These are phyloP conservation scores for Aspergillus sp. DNA, from an alignment of 2,329 filamentous ascomycete species.

Conservation along the genomic window DNA sequence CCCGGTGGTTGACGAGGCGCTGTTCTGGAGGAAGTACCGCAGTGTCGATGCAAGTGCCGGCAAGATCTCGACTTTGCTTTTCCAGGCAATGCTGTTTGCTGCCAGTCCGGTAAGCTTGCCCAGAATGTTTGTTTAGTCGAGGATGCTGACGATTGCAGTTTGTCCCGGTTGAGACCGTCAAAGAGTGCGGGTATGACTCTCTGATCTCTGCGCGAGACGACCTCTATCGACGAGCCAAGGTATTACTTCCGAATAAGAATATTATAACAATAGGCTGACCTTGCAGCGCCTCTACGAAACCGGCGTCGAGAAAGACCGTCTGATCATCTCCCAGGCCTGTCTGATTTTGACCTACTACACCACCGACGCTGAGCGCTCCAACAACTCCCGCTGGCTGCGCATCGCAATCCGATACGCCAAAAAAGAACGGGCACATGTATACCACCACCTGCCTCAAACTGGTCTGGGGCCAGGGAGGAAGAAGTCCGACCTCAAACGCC, in stretches of 20 bases:
- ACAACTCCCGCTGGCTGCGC: conserved; percentile 14
- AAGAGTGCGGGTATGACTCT: conserved; percentile 15
- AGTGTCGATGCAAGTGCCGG: conserved; percentile 5
- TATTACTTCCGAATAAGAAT: background rate
- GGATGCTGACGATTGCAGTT: background rate
- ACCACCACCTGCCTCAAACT: background rate
- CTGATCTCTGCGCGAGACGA: conserved; percentile 13
- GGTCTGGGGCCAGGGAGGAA: background rate
- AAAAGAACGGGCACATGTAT: conserved; percentile 9
- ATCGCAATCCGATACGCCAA: conserved; percentile 10
- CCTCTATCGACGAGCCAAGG: conserved; percentile 15
- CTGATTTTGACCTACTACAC: conserved; percentile 14
- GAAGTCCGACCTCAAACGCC: conserved; percentile 9
- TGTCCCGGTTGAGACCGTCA: conserved; percentile 12
- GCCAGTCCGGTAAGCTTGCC: conserved; percentile 4
- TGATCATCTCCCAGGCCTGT: conserved; percentile 9
- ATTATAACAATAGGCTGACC: background rate
- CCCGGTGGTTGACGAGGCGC: conserved; percentile 13
- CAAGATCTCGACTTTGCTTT: conserved; percentile 13
- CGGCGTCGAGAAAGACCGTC: conserved; percentile 9
- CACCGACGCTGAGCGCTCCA: conserved; percentile 11
- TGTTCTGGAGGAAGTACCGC: conserved; percentile 15
- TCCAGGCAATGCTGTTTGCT: conserved; percentile 17
- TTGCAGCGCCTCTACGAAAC: conserved; percentile 5
- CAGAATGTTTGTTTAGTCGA: background rate